Conservation (phyloP, 768 basidiomycete species). For the Lanmaoa pseudosensibilis region DNA sequence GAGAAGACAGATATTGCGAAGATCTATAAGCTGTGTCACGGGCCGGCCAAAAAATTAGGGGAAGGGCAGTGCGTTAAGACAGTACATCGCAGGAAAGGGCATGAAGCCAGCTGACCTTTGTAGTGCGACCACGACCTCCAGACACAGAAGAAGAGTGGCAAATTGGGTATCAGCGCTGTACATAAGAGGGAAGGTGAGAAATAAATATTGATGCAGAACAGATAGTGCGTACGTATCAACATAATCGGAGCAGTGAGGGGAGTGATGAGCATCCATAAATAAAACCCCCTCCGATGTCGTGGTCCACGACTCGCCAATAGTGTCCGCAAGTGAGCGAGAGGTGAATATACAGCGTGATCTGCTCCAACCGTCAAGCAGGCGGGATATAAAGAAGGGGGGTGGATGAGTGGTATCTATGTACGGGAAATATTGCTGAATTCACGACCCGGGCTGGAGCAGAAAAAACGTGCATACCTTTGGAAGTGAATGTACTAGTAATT, state of each 20-base stretch:
- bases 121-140: constrained; percentile 89
- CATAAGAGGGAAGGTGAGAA: neutral
- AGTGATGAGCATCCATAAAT: constrained; percentile 60
- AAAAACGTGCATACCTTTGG: constrained; percentile 12
- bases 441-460: neutral
- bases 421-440: neutral
- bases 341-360: constrained; percentile 31
- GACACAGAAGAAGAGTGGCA: constrained; percentile 82
- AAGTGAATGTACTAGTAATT: constrained; percentile 1
- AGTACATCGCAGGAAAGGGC: neutral
- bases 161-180: constrained; percentile 77
- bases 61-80: neutral
- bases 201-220: neutral
- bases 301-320: constrained; percentile 58
- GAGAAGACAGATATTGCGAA: constrained; percentile 62
- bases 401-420: constrained; percentile 51
- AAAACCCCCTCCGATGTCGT: constrained; percentile 64
- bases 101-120: constrained; percentile 47
- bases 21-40: constrained; percentile 58
- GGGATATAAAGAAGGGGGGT: constrained; percentile 54
- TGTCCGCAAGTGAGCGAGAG: constrained; percentile 45
- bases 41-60: constrained; percentile 1
- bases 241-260: constrained; percentile 77
- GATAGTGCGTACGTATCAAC: constrained; percentile 61
- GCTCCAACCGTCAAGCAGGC: constrained; percentile 27